Evolutionary conservation across 139 green algal genomes (phyloP).

Genomic region (Dunaliella primolecta): DNA sequence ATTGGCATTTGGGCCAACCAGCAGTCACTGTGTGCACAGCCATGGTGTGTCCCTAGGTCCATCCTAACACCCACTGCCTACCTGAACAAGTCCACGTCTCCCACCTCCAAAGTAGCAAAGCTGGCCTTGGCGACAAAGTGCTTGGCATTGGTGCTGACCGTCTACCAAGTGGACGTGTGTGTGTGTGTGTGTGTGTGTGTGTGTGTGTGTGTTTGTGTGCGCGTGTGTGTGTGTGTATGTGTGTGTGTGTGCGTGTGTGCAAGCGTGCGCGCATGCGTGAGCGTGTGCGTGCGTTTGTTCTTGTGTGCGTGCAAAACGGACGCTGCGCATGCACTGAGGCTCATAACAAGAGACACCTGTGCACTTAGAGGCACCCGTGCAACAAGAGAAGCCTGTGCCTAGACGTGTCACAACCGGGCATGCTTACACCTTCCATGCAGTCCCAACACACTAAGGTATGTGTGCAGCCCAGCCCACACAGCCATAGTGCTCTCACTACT

Average conservation of each 20-base stretch:
- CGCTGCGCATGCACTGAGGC: too few species aligned
- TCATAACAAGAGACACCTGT: too few species aligned
- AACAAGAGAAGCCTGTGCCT: too few species aligned
- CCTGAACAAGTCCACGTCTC: background rate
- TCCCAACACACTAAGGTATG: too few species aligned
- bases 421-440: too few species aligned
- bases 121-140: background rate
- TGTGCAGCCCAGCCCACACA: too few species aligned
- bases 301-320: background rate
- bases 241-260: background rate
- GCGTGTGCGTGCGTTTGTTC: background rate
- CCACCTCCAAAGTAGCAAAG: background rate
- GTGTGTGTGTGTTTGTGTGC: background rate
- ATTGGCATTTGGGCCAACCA: background rate
- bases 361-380: too few species aligned
- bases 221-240: background rate
- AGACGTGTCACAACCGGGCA: too few species aligned
- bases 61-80: background rate
- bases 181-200: constrained; percentile 10
- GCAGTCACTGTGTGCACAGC: background rate
- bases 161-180: background rate
- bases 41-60: background rate
- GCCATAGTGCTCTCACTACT: too few species aligned
- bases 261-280: too few species aligned
- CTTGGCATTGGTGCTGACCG: background rate